Base-by-base conservation (phyloP, 305 asterid genomes). In the Solanum hybrid region DNA sequence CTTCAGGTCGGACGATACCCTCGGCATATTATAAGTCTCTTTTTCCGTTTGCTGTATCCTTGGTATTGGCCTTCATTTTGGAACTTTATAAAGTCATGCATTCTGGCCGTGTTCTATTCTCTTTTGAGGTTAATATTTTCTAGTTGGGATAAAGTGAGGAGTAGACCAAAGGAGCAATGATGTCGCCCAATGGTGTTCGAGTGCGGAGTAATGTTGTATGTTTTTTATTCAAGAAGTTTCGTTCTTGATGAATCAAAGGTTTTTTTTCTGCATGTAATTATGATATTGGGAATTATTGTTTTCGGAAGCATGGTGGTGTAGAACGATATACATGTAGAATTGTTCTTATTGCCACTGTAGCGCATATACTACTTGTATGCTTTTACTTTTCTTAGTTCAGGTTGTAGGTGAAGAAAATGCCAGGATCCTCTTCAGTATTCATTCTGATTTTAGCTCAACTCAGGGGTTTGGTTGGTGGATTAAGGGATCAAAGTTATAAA, bases 41-140 rank as follows among this genome's bases (percentile, higher is more conserved):
- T 97, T 89, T 97, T 97, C 92, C 95, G 99, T 37, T 88, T 97
- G 93, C 92, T 97, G 35, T 97, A 95, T 91, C 99, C 99, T 17
- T 95, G 99, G 98, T 96, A 95, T 91, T 97, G 99, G 99, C 99
- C 99, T 37, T 97, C 99, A 17, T 97, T 98, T 94, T 97, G 99
- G 99, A 95, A 97, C 91, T 97, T 97, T 78, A 87, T 95, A 6
- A 87, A 95, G 91, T 92, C 98, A 3, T 97, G 99, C 92, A 91
- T 95, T 90, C 94, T 93, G 86, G 92, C 95, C 15, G 91, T 96
- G 89, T 89, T 96, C 56, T 93, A 92, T 89, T 93, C 98, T 42
- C 90, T 96, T 71, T 88, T 95, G 93, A 87, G 96, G 34, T 81
- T 95, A 38, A 31, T 97, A 37, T 91, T 93, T 89, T 93, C 96